Percentiles rank a stretch among this genome's conserved stretches.
These are phyloP conservation scores for Ananas comosus DNA, from an alignment of 176 grass and related monocot genomes.

Conservation along the genomic window DNA sequence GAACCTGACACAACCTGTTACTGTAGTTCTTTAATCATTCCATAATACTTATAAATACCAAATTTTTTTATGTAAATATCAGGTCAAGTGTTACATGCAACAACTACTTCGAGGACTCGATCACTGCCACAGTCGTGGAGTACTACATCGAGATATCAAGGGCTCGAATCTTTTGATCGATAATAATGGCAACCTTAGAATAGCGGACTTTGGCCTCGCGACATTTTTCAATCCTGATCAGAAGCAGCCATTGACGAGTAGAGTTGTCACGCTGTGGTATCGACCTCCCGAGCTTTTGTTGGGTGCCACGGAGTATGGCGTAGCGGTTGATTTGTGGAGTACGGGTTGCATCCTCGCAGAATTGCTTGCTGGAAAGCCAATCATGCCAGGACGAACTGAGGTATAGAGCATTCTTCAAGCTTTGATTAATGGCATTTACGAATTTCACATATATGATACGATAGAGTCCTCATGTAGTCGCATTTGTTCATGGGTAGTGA, in stretches of 20 bases:
- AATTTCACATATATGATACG: neutral
- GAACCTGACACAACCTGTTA: neutral
- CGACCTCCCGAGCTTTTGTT: slow-evolving; percentile 63
- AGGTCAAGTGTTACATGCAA: slow-evolving; percentile 52
- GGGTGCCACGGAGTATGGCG: slow-evolving; percentile 42
- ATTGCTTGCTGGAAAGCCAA: slow-evolving; percentile 51
- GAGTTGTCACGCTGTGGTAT: slow-evolving; percentile 76
- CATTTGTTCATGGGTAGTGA: too few species aligned
- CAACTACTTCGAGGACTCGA: slow-evolving; percentile 46
- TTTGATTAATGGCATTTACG: neutral
- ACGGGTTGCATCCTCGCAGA: slow-evolving; percentile 64
- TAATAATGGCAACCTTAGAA: slow-evolving; percentile 33
- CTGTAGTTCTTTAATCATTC: neutral
- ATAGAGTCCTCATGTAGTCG: too few species aligned
- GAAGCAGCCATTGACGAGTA: slow-evolving; percentile 40
- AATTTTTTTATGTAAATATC: neutral
- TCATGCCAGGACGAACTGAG: slow-evolving; percentile 71
- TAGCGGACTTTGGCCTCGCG: slow-evolving; percentile 64
- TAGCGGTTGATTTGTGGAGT: slow-evolving; percentile 60
- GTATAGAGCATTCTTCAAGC: neutral
- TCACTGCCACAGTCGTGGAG: slow-evolving; percentile 41
- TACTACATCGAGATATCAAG: slow-evolving; percentile 68
- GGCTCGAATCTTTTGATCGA: slow-evolving; percentile 58
- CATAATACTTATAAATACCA: neutral
- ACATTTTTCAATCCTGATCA: slow-evolving; percentile 36